Evolutionary conservation across 352 stramenopile genomes (phyloP).

Genomic region (Saprolegnia parasitica): DNA sequence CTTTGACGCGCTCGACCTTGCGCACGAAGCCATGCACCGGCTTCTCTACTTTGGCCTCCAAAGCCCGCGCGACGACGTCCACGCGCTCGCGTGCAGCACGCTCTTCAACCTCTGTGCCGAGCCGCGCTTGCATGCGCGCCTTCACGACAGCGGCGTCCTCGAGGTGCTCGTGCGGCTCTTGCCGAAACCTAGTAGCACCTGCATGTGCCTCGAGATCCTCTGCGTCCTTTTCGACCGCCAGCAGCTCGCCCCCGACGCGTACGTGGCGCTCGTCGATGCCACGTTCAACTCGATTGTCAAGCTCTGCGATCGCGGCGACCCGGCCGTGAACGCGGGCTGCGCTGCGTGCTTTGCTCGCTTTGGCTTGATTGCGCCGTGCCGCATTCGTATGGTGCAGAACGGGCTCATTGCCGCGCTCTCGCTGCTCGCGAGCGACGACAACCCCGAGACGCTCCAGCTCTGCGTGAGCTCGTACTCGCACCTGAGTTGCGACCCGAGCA

Average conservation of each 20-base stretch:
- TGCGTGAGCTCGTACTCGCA: constrained; percentile 66
- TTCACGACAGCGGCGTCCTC: constrained; percentile 39
- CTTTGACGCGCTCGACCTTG: constrained; percentile 53
- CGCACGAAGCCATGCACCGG: constrained; percentile 35
- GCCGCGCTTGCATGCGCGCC: constrained; percentile 47
- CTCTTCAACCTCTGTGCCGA: constrained; percentile 68
- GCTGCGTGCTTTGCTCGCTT: constrained; percentile 67
- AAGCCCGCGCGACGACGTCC: constrained; percentile 16
- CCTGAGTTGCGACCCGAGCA: constrained; percentile 42
- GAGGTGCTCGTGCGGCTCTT: constrained; percentile 38
- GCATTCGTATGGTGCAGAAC: constrained; percentile 43
- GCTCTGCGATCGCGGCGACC: constrained; percentile 36
- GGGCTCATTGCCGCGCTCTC: constrained; percentile 48
- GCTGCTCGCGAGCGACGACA: constrained; percentile 48
- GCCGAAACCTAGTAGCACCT: constrained; percentile 37
- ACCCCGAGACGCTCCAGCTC: constrained; percentile 48
- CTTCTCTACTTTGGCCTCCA: constrained; percentile 35
- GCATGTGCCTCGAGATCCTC: constrained; percentile 57
- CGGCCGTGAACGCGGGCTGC: constrained; percentile 40
- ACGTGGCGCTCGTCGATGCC: constrained; percentile 39
- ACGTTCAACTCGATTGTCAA: constrained; percentile 46
- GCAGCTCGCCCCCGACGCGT: constrained; percentile 38
- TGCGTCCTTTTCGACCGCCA: constrained; percentile 61
- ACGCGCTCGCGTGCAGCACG: constrained; percentile 40
- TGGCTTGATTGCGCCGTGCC: constrained; percentile 51